Base-by-base conservation (phyloP, 495 filamentous ascomycete genomes). In the Penicillium taxi region DNA sequence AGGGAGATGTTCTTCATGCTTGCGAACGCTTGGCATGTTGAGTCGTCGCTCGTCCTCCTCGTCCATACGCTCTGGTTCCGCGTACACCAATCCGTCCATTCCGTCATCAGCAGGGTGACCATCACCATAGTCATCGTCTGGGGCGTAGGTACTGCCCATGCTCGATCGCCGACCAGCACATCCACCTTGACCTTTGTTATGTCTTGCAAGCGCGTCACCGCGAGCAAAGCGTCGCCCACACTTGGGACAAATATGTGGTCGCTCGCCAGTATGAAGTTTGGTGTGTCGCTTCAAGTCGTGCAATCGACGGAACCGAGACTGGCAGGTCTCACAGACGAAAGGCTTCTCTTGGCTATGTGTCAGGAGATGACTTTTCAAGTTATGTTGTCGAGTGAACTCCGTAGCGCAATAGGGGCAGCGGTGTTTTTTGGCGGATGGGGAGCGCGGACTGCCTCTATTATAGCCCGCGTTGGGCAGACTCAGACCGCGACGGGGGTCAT, bases 341-440 rank as follows among this genome's bases (percentile, higher is more conserved):
- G 91, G 91, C 56, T 99, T 99, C 59, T 96, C 93, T 62, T 99
- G 91, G 47, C 90, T 95, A 54, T 99, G 91, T 0, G 91, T 99
- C 40, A 99, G 75, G 22, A 99, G 75, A 66, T 99, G 91, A 43
- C 86, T 94, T 60, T 99, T 99, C n/a, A 99, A 75, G 46, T 99
- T 99, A 55, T 99, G 91, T 54, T 96, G 93, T 7, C 91, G 75
- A 7, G 91, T 99, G 50, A 99, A 99, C 50, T 93, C 90, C 6
- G 93, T 95, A 3, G 85, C 72, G 67, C 91, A 99, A 59, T 94
- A 94, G 2, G 83, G 87, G 51, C 91, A 99, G 42, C 89, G 93
- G 63, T 99, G 90, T 47, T 91, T 91, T 60, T 93, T 94, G 15
- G 75, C 70, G 6, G 82, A 81, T 5, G 80, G 75, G n/a, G 88